Evolutionary conservation across 805 yeast species (phyloP).

Genomic region (Candida rishiriensis): DNA sequence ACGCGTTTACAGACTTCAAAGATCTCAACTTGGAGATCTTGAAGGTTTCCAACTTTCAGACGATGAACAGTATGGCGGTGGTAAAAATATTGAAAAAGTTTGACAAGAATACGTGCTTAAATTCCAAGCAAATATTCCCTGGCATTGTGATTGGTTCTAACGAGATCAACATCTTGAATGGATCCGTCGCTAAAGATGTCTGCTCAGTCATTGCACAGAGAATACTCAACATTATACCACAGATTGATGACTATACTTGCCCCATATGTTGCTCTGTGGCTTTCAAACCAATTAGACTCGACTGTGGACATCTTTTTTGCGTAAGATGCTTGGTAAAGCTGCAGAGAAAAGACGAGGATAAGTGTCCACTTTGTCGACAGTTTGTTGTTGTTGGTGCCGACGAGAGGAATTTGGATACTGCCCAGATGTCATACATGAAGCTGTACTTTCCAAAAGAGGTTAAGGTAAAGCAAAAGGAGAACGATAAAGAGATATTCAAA

Average conservation of each 20-base stretch:
- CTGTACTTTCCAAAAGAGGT: slow-evolving; percentile 63
- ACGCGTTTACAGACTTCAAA: slow-evolving; percentile 47
- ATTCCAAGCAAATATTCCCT: slow-evolving; percentile 44
- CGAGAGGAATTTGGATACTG: slow-evolving; percentile 52
- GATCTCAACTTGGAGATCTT: slow-evolving; percentile 50
- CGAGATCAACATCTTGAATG: slow-evolving; percentile 18
- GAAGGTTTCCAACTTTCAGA: slow-evolving; percentile 55
- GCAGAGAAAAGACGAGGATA: slow-evolving; percentile 51
- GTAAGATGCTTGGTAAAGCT: slow-evolving; percentile 66
- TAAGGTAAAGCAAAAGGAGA: slow-evolving; percentile 54
- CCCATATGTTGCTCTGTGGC: slow-evolving; percentile 70
- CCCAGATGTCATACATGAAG: slow-evolving; percentile 49
- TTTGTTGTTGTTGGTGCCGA: slow-evolving; percentile 55
- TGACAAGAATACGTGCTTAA: slow-evolving; percentile 63
- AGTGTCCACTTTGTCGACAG: slow-evolving; percentile 66
- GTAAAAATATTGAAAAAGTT: slow-evolving; percentile 69
- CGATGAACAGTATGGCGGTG: slow-evolving; percentile 59
- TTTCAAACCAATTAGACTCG: slow-evolving; percentile 62
- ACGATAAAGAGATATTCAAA: slow-evolving; percentile 42
- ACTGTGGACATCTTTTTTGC: slow-evolving; percentile 68
- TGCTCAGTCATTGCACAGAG: slow-evolving; percentile 53
- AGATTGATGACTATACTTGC: slow-evolving; percentile 70
- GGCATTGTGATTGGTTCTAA: slow-evolving; percentile 16
- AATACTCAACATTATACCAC: slow-evolving; percentile 58
- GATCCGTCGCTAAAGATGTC: slow-evolving; percentile 47